A percentile compares a stretch with the other conserved stretches of the same genome.
These are phyloP conservation scores for Casuarina glauca DNA, from an alignment of 306 rosid genomes.

Conservation along the genomic window DNA sequence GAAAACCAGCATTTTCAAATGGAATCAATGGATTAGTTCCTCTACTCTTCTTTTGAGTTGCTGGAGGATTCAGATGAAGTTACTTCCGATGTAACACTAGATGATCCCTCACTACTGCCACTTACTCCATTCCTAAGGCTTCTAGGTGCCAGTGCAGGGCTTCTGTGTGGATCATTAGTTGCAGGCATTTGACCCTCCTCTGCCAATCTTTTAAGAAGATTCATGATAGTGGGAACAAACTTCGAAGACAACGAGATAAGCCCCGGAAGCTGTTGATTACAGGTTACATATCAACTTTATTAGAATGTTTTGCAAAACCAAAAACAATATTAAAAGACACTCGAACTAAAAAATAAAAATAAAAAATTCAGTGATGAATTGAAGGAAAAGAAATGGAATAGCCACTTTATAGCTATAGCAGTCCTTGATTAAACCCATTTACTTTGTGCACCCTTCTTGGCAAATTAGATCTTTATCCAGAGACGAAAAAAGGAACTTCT, in stretches of 20 bases:
- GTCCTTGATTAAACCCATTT: background rate
- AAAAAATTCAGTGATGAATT: background rate
- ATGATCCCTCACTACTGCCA: constrained; percentile 37
- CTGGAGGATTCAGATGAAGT: constrained; percentile 40
- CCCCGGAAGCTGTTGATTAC: constrained; percentile 78
- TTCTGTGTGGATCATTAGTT: constrained; percentile 50
- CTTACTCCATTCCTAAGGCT: constrained; percentile 38
- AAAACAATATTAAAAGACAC: background rate
- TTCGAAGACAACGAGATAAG: constrained; percentile 72
- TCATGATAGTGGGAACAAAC: constrained; percentile 81
- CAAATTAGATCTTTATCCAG: background rate
- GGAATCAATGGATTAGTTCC: constrained; percentile 23
- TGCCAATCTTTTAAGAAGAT: constrained; percentile 71
- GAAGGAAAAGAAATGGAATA: constrained; percentile 4
- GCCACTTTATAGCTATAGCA: constrained; percentile 1
- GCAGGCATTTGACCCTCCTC: constrained; percentile 65
- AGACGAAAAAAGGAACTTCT: background rate
- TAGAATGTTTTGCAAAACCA: background rate
- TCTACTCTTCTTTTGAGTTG: constrained; percentile 56
- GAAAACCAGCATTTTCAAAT: constrained; percentile 36
- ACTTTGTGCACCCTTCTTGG: background rate
- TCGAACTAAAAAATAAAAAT: background rate
- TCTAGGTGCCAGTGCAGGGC: constrained; percentile 33
- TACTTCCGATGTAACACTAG: constrained; percentile 66
- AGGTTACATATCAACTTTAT: constrained; percentile 12